Evolutionary conservation across 78 protist species (phyloP).

Genomic region (Dictyostelium citrinum): DNA sequence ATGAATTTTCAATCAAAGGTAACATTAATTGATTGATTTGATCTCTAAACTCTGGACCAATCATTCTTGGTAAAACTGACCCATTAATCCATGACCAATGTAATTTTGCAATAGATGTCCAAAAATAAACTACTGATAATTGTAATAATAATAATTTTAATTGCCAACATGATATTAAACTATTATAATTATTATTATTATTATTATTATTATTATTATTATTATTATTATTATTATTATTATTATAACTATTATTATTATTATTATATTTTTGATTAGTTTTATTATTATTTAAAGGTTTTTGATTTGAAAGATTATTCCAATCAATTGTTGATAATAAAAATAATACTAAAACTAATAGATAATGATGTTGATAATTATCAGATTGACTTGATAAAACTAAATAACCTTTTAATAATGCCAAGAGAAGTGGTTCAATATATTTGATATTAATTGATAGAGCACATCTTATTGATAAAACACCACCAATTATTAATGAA

Average conservation of each 20-base stretch:
- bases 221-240: not conserved
- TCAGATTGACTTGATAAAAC: constrained; percentile 44
- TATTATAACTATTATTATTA: no score
- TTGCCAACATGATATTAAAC: constrained; percentile 9
- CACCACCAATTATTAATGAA: not conserved
- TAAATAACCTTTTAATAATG: not conserved
- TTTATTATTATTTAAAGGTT: not conserved
- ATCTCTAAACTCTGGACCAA: constrained; percentile 49
- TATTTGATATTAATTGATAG: not conserved
- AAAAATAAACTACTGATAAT: constrained; percentile 28
- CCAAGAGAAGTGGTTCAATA: constrained; percentile 22
- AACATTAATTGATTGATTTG: not conserved
- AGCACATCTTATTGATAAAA: constrained; percentile 13
- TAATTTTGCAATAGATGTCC: constrained; percentile 45
- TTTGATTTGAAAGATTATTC: not conserved
- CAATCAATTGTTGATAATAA: constrained; percentile 2
- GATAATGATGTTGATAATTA: constrained; percentile 64
- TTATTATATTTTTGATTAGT: not conserved
- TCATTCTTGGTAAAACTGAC: constrained; percentile 16
- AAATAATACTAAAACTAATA: constrained; percentile 6
- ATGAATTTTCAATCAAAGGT: not conserved
- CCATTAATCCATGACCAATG: constrained; percentile 44
- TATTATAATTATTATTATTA: not conserved
- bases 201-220: not conserved
- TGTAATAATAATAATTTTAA: constrained; percentile 13